phyloP scores from a whole-genome alignment of 73 alveolate species.

The Blepharisma stoltei region DNA sequence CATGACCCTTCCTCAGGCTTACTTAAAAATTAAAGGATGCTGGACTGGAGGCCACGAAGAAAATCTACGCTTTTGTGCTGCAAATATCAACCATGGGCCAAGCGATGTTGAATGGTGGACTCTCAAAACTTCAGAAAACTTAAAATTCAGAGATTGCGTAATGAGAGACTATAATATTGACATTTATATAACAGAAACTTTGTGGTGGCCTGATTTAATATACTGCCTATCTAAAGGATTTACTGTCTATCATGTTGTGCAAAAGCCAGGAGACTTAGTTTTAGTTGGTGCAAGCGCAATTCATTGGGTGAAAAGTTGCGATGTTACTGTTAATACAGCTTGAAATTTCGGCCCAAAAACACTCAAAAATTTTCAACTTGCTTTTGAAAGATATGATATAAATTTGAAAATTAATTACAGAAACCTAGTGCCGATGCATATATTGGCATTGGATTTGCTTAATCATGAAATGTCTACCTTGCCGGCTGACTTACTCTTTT shows the following conservation, averaged over 20 bases:
- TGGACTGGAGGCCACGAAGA: constrained; percentile 87
- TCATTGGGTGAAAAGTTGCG: constrained; percentile 70
- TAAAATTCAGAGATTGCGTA: constrained; percentile 41
- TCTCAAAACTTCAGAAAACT: constrained; percentile 40
- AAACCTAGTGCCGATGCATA: constrained; percentile 48
- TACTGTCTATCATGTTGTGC: constrained; percentile 40
- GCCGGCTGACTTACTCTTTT: neutral
- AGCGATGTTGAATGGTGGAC: constrained; percentile 58
- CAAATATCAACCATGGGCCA: constrained; percentile 72
- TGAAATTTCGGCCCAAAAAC: constrained; percentile 64
- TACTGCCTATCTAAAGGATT: constrained; percentile 46
- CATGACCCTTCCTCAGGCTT: constrained; percentile 64
- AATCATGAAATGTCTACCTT: constrained; percentile 43
- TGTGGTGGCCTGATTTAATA: constrained; percentile 55
- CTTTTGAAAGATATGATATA: constrained; percentile 48
- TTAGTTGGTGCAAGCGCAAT: constrained; percentile 64
- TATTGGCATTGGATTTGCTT: constrained; percentile 48
- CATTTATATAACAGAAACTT: constrained; percentile 56
- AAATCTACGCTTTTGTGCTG: constrained; percentile 58
- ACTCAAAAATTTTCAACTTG: constrained; percentile 34
- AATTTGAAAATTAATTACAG: constrained; percentile 46
- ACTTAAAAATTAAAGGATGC: constrained; percentile 57
- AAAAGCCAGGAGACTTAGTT: constrained; percentile 58
- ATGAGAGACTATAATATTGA: constrained; percentile 37
- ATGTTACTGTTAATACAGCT: constrained; percentile 63